Evolutionary conservation across 371 early-diverging fungal genomes (phyloP), one percentile per base, ranked within the genome.

Genomic region (Haplosporangium sp.): DNA sequence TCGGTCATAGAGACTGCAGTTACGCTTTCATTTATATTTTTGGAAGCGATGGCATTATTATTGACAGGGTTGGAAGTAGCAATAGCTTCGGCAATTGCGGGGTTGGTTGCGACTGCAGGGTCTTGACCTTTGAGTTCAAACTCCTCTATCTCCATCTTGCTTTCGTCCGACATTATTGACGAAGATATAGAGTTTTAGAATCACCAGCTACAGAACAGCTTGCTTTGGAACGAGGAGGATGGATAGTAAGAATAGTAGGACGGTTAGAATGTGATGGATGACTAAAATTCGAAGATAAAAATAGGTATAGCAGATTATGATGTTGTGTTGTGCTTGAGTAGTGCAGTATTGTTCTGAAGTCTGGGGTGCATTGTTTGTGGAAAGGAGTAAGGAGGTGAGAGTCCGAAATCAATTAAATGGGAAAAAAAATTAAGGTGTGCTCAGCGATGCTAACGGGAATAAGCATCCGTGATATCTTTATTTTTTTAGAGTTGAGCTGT

Each of bases 101-200:
- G 19, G 40, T 39, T 48, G 42, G 45, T 37, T 19, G 47, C 19
- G 40, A 15, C 34, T 42, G 68, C 13, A 19, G 61, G 8, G 60
- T 56, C 35, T 27, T 57, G 19, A 52, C 38, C 48, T 48, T 68
- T 57, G 37, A 37, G 17, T 38, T 56, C 50, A 61, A 79, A 56
- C 71, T 73, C 64, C 27, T 78, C 79, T 68, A 79, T 74, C 74
- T 79, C 79, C 74, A 74, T 71, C 67, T 78, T 76, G 35, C 68
- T 55, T 44, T 73, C 81, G 50, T 47, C 61, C 17, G 81, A 67
- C 81, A 79, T 79, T 48, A 53, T 15, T 39, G 50, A 38, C 20
- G 38, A 13, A 19, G 20, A 15, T 27, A 34, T 65, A 27, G 27
- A 27, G 27, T 27, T 44, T 44, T 44, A 13, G 45, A 55, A 38